Base-by-base conservation (phyloP, 1,284 basidiomycete species). In the Cutaneotrichosporon cyanovorans region DNA sequence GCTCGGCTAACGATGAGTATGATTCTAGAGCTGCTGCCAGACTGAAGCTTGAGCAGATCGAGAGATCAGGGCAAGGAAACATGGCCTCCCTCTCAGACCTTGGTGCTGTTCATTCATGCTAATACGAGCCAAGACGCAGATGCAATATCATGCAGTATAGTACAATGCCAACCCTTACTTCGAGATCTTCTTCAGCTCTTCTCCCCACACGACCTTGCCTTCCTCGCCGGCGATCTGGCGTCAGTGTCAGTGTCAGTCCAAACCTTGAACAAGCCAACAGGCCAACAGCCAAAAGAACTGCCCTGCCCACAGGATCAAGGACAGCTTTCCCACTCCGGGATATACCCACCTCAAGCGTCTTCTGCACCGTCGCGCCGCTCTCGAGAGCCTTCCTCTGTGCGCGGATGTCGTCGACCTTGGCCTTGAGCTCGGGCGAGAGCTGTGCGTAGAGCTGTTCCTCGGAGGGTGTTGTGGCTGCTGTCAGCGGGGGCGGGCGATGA, bases 391-490 rank as follows among this genome's bases (percentile, higher is more conserved):
- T 57, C 42, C 68, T 40, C 25, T 12, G 59, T 0, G 57, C 52
- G 14, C 65, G 54, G 12, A 68, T 53, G 34, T 60, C 60, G 48
- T 70, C 68, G 18, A 69, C 63, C 53, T 70, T 66, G 19, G 51
- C 46, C 50, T 68, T 63, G 25, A 70, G 58, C 36, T 70, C 68
- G 11, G 68, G 68, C 33, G 68, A 61, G 23, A 70, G 56, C 30
- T 54, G 39, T 33, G 65, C 56, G 56, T 71, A 71, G 30, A 68
- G 61, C 45, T 71, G 60, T 42, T 71, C 56, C 40, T 69, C 68
- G 18, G 53, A 59, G 14, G 69, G 69, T 21, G 65, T 66, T 12
- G 62, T 59, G 16, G 53, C 61, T 61, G 42, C 19, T 19, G 42
- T 42, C 38, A 45, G 44, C 18, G 5, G n/a, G n/a, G n/a, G n/a